Conservation (phyloP, 1,139 yeast genomes). For the Meyerozyma smithsonii region DNA sequence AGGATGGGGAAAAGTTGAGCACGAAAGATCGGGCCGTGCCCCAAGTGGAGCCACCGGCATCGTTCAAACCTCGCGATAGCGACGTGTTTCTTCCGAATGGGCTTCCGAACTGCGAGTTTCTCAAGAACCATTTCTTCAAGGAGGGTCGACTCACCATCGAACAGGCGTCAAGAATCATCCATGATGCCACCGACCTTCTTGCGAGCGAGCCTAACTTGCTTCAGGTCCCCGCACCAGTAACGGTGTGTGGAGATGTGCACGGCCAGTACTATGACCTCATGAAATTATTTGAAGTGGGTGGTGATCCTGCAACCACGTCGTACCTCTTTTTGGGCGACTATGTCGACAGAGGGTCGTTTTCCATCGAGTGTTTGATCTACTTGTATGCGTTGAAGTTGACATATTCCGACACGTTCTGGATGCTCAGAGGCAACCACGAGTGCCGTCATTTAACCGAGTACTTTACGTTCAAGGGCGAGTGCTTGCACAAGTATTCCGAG, state of each 20-base stretch:
- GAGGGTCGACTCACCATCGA: slow-evolving; percentile 77
- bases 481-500: slow-evolving; percentile 75
- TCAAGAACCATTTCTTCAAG: slow-evolving; percentile 66
- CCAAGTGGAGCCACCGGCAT: slow-evolving; percentile 66
- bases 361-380: slow-evolving; percentile 81
- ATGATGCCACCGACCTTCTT: slow-evolving; percentile 65
- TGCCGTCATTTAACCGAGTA: slow-evolving; percentile 91
- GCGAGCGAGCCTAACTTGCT: slow-evolving; percentile 73
- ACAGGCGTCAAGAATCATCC: slow-evolving; percentile 68
- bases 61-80: slow-evolving; percentile 57
- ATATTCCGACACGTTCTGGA: slow-evolving; percentile 71
- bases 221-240: slow-evolving; percentile 85
- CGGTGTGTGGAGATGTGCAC: slow-evolving; percentile 95
- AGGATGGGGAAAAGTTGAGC: slow-evolving; percentile 61
- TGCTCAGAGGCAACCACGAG: slow-evolving; percentile 94
- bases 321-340: slow-evolving; percentile 92
- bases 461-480: slow-evolving; percentile 89
- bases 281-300: slow-evolving; percentile 93
- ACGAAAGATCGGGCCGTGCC: slow-evolving; percentile 69
- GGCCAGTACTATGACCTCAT: slow-evolving; percentile 91
- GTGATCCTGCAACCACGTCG: slow-evolving; percentile 71
- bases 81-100: slow-evolving; percentile 63
- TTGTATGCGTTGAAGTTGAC: slow-evolving; percentile 77
- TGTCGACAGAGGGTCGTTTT: slow-evolving; percentile 91
- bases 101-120: slow-evolving; percentile 66